Evolutionary conservation across 2,329 filamentous ascomycete genomes (phyloP).

Genomic region (Sphaerulina vaccinii): DNA sequence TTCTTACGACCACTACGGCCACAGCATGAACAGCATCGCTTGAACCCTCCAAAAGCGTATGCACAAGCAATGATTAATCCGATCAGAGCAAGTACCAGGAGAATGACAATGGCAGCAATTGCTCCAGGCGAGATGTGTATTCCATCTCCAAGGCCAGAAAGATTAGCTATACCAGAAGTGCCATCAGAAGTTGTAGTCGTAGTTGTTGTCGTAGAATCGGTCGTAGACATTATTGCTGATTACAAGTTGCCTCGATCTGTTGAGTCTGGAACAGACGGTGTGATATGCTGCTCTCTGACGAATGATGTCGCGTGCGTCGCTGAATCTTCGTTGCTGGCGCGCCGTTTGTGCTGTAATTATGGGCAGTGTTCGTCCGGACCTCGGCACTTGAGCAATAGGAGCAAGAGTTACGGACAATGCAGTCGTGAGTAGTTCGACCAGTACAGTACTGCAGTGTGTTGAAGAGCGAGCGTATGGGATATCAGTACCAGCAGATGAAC

Average conservation of each 20-base stretch:
- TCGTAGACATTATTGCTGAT: background rate
- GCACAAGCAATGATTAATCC: constrained; percentile 10
- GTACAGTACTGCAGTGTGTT: no score
- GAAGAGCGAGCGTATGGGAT: no score
- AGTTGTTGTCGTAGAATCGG: background rate
- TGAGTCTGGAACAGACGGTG: background rate
- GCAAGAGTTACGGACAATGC: no score
- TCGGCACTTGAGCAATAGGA: constrained; percentile 1
- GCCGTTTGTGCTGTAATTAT: constrained; percentile 5
- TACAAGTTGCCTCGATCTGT: background rate
- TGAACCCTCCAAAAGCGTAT: constrained; percentile 12
- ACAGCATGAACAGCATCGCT: constrained; percentile 10
- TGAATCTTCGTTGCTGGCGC: constrained; percentile 2
- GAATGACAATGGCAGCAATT: constrained; percentile 10
- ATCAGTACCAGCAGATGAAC: no score
- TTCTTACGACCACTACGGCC: constrained; percentile 12
- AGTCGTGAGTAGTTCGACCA: no score
- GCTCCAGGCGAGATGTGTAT: constrained; percentile 1
- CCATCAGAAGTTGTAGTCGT: constrained; percentile 5
- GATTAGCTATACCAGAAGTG: background rate
- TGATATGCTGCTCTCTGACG: background rate
- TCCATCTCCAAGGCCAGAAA: constrained; percentile 3
- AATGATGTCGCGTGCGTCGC: constrained; percentile 1
- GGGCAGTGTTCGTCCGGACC: constrained; percentile 1
- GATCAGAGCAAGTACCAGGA: constrained; percentile 5